Base-by-base conservation (phyloP, 192 early-diverging fungal genomes). In the Powellomyces hirtus region DNA sequence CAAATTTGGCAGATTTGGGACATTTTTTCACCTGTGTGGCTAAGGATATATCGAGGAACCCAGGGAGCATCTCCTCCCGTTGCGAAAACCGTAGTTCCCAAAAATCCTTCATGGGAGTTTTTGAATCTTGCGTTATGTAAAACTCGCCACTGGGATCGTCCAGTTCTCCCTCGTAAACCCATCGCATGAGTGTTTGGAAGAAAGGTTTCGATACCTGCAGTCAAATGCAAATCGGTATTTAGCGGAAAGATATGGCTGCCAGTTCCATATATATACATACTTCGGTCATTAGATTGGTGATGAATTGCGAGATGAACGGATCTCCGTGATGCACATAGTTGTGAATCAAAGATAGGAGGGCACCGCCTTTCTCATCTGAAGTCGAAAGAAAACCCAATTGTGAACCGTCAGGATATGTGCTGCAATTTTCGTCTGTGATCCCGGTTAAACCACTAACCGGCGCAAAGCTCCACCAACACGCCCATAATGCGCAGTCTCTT, bases 151-250 rank as follows among this genome's bases (percentile, higher is more conserved):
- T 89, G 20, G 92, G 93, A 73, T 99, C 97, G 22, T 89, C 88
- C 40, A 99, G 79, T 75, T 96, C 94, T 31, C 97, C 97, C 59
- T 93, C 90, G 36, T 90, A 94, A 18, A 99, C 86, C 97, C 97
- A 99, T 33, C 86, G 84, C 53, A 85, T 83, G 18, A 99, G 81
- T 81, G 94, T 94, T 58, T 86, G 84, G 71, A 88, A 95, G 72
- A 99, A 97, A n/a, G 97, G 97, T 36, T 77, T 79, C 0, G 94
- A 89, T 1, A 91, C 82, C 81, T 87, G 51, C 6, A 33, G 8
- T 7, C 16, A 53, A 26, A 20, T 53, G 10, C 16, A 42, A n/a
- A 13, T 42, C n/a, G 40, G 40, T 13, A n/a, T n/a, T 42, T 42
- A n/a, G n/a, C n/a, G n/a, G n/a, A n/a, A n/a, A n/a, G n/a, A n/a